phyloP scores from a whole-genome alignment of 2,329 filamentous ascomycete species.

The Xylaria sp. region DNA sequence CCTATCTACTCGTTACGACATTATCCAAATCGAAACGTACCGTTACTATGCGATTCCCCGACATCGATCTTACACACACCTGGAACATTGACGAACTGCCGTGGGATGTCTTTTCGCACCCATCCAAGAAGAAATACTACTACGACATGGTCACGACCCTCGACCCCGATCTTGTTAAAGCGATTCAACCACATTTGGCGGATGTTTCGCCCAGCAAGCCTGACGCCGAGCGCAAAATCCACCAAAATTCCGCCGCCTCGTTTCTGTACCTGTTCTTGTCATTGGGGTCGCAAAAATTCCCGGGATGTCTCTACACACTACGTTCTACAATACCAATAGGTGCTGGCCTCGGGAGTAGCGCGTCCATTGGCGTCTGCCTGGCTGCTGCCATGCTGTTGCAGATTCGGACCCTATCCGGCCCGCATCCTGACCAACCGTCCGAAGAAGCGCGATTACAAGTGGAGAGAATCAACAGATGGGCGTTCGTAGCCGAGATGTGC shows the following conservation, averaged over 20 bases:
- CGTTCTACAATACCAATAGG: conserved; percentile 93
- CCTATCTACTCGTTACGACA: conserved; percentile 93
- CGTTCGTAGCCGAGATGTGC: conserved; percentile 94
- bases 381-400: conserved; percentile 84
- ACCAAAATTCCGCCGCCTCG: conserved; percentile 76
- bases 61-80: conserved; percentile 85
- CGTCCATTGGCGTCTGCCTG: conserved; percentile 90
- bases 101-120: conserved; percentile 78
- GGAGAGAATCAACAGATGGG: conserved; percentile 96
- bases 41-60: conserved; percentile 85
- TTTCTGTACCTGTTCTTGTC: conserved; percentile 95
- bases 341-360: conserved; percentile 88
- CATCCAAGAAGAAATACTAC: conserved; percentile 91
- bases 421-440: conserved; percentile 86
- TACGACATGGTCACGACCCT: conserved; percentile 85
- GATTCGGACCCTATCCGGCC: conserved; percentile 83
- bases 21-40: conserved; percentile 90
- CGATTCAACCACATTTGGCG: conserved; percentile 78
- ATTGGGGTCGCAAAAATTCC: conserved; percentile 76
- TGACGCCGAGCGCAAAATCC: conserved; percentile 78
- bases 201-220: conserved; percentile 68
- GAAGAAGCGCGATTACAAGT: conserved; percentile 89
- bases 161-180: conserved; percentile 78
- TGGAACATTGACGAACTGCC: conserved; percentile 94
- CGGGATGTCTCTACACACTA: conserved; percentile 84